These are phyloP conservation scores for Neopestalotiopsis sp. DNA, from an alignment of 2,329 filamentous ascomycete genomes.

Conservation along the genomic window DNA sequence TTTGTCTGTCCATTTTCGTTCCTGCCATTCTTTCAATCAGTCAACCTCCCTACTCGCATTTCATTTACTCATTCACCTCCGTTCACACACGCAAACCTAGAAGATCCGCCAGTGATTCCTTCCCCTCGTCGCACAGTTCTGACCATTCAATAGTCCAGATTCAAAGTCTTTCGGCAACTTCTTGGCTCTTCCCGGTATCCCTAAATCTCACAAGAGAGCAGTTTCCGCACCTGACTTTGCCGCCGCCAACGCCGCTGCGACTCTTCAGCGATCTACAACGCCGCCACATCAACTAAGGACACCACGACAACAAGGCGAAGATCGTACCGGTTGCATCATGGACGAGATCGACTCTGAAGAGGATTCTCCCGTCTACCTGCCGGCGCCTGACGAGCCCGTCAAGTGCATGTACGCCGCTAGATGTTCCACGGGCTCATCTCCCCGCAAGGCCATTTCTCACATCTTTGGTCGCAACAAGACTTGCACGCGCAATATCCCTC, in stretches of 20 bases:
- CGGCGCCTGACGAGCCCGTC: constrained; percentile 30
- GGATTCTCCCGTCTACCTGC: background rate
- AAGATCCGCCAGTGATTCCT: background rate
- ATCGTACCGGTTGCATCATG: constrained; percentile 25
- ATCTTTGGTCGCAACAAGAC: constrained; percentile 84
- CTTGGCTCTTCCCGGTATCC: constrained; percentile 25
- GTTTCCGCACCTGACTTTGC: constrained; percentile 54
- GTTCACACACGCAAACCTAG: background rate
- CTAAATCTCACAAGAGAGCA: constrained; percentile 51
- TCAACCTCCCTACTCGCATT: background rate
- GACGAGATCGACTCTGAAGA: constrained; percentile 6
- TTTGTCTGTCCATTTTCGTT: too few relatives aligned
- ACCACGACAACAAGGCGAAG: constrained; percentile 29
- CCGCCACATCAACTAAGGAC: constrained; percentile 33
- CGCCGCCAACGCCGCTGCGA: constrained; percentile 29
- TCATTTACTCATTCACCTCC: background rate
- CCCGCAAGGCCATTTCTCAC: constrained; percentile 79
- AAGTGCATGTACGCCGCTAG: constrained; percentile 61
- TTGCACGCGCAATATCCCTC: constrained; percentile 73
- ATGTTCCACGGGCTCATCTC: constrained; percentile 64
- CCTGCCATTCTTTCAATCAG: background rate
- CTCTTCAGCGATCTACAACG: constrained; percentile 33
- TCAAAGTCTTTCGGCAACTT: constrained; percentile 17
- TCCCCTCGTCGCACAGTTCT: background rate
- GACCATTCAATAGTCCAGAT: constrained; percentile 25